Base-by-base conservation (phyloP, 177 flowering plant species). In the Vitis hybrid region DNA sequence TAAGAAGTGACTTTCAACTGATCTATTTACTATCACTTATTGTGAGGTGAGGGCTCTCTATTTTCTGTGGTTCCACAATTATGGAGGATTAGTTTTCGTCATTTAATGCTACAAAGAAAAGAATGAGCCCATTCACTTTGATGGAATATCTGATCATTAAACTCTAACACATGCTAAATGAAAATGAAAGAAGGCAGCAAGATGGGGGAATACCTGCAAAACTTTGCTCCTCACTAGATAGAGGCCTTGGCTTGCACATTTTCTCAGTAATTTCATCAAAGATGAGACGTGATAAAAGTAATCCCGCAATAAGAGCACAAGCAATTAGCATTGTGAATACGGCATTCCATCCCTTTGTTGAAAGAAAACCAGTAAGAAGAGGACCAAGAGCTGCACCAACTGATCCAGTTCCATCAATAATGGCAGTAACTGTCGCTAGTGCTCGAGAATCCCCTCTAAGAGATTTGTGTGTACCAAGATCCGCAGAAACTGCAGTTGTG, bases 401-500 rank as follows among this genome's bases (percentile, higher is more conserved):
- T 10, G 97, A 92, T 21, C 98, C 97, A 50, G 98, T 94, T 9
- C 97, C 97, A 76, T 94, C 97, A 66, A 94, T 94, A 17, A 94
- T 94, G 17, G 98, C 97, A 51, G 98, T 91, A 45, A 94, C 98
- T 2, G 98, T 94, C 58, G 98, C 97, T 74, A 94, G 67, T 30
- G 97, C 97, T 64, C 98, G 82, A 52, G 92, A 88, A 76, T 90
- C 84, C 34, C 98, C 97, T 79, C 74, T 89, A 32, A 94, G 83
- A 66, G 97, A 91, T 30, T 80, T 83, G 68, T 94, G 98, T 18
- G 98, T 92, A 2, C 97, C 98, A 66, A 94, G 93, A 77, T 94
- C 98, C 1, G 97, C 95, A 50, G 98, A 94, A 63, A 94, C 98
- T 21, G 97, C 98, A n/a, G 98, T 94, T 30, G 98, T 94, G 67